These are phyloP conservation scores for Penicillium riverlandense DNA, from an alignment of 495 filamentous ascomycete species.

Conservation along the genomic window DNA sequence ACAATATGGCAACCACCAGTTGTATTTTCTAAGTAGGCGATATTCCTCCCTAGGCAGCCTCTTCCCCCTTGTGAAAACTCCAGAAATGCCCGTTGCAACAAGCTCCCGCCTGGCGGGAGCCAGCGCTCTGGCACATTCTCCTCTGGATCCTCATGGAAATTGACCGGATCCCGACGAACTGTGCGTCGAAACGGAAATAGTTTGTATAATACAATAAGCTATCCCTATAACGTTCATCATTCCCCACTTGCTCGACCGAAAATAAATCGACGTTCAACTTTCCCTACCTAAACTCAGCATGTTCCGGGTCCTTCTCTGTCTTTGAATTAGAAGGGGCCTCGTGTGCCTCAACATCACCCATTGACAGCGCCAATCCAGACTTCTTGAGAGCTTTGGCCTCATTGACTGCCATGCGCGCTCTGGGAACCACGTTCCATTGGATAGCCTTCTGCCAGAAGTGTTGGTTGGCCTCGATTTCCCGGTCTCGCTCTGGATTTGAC, in stretches of 20 bases:
- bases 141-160: constrained; percentile 67
- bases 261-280: background rate
- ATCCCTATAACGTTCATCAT: too few species aligned
- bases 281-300: constrained; percentile 4
- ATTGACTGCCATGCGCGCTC: constrained; percentile 11
- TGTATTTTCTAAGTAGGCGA: constrained; percentile 79
- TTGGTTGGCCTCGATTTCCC: constrained; percentile 6
- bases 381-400: constrained; percentile 10
- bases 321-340: background rate
- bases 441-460: constrained; percentile 8
- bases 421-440: constrained; percentile 9
- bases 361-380: constrained; percentile 1
- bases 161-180: constrained; percentile 64
- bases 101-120: constrained; percentile 16
- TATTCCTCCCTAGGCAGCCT: constrained; percentile 67
- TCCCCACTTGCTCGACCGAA: too few species aligned
- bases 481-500: constrained; percentile 1
- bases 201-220: constrained; percentile 8
- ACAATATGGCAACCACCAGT: constrained; percentile 64
- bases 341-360: constrained; percentile 3
- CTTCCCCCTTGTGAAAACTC: constrained; percentile 70
- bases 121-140: constrained; percentile 73
- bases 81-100: constrained; percentile 61
- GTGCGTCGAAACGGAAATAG: constrained; percentile 70
- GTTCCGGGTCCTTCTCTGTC: background rate